These are phyloP conservation scores for Penicillium sp. DNA, from an alignment of 2,329 filamentous ascomycete genomes.

Conservation along the genomic window DNA sequence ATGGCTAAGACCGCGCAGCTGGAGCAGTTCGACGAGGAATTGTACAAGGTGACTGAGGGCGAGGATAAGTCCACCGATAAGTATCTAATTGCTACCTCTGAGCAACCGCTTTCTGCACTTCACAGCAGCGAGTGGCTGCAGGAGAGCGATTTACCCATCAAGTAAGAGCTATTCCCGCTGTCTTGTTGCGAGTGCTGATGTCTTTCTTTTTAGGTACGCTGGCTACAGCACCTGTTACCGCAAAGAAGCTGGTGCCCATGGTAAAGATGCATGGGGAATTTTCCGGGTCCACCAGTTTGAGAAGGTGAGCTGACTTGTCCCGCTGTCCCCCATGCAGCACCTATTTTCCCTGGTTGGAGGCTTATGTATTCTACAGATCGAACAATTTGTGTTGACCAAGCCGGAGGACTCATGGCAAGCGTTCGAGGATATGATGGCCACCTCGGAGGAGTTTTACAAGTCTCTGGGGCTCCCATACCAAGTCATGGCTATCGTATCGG, in stretches of 20 bases:
- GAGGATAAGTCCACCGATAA: constrained; percentile 88
- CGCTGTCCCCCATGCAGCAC: background rate
- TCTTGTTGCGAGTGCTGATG: constrained; percentile 4
- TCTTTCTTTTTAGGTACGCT: constrained; percentile 57
- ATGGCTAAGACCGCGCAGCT: constrained; percentile 99
- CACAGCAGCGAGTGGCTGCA: constrained; percentile 94
- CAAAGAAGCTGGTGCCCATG: constrained; percentile 89
- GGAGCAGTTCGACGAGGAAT: constrained; percentile 94
- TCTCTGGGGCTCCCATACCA: constrained; percentile 86
- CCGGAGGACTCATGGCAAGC: constrained; percentile 90
- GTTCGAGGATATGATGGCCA: constrained; percentile 89
- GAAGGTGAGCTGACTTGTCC: constrained; percentile 57
- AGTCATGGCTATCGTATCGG: constrained; percentile 92
- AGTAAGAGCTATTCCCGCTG: constrained; percentile 49
- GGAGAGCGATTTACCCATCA: constrained; percentile 82
- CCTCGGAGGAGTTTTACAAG: constrained; percentile 93
- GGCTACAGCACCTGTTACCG: constrained; percentile 95
- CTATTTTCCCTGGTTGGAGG: background rate
- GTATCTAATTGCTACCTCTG: constrained; percentile 78
- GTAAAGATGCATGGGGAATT: constrained; percentile 94
- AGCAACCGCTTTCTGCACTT: constrained; percentile 91
- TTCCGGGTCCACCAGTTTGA: constrained; percentile 99
- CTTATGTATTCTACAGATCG: constrained; percentile 51
- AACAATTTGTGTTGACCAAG: constrained; percentile 78
- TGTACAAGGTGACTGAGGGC: constrained; percentile 90